Evolutionary conservation across 2,329 filamentous ascomycete genomes (phyloP).

Genomic region (Fusarium citri): DNA sequence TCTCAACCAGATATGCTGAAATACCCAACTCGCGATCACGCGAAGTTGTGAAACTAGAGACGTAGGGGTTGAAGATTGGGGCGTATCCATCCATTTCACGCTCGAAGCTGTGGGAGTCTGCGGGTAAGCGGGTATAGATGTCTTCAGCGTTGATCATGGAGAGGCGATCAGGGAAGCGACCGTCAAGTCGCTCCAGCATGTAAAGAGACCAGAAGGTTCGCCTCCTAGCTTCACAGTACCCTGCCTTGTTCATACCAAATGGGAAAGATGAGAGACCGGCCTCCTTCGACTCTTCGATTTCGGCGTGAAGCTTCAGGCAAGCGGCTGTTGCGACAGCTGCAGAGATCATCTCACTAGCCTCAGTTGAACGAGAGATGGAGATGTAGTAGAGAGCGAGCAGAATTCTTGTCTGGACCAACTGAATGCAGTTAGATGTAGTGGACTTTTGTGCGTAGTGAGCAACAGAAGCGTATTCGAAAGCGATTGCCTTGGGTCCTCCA

Average conservation of each 20-base stretch:
- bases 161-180: conserved; percentile 64
- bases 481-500: conserved; percentile 53
- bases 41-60: conserved; percentile 37
- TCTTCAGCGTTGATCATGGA: conserved; percentile 72
- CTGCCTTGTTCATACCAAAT: conserved; percentile 67
- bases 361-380: conserved; percentile 67
- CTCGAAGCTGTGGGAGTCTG: conserved; percentile 70
- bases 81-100: conserved; percentile 66
- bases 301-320: conserved; percentile 72
- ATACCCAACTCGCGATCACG: conserved; percentile 55
- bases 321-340: conserved; percentile 70
- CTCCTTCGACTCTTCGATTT: conserved; percentile 63
- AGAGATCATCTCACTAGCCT: conserved; percentile 73
- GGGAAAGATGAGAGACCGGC: conserved; percentile 57
- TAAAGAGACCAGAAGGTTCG: conserved; percentile 80
- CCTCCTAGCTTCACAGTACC: conserved; percentile 73
- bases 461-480: conserved; percentile 60
- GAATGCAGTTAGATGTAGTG: conserved; percentile 55
- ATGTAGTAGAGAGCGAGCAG: conserved; percentile 75
- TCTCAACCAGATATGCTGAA: conserved; percentile 71
- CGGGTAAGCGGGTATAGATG: conserved; percentile 75
- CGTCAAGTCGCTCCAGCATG: conserved; percentile 75
- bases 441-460: conserved; percentile 65
- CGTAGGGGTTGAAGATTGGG: conserved; percentile 69
- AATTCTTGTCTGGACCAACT: conserved; percentile 75